These are phyloP conservation scores for Penicillium corylophilum DNA, from an alignment of 2,329 filamentous ascomycete species.

Conservation along the genomic window DNA sequence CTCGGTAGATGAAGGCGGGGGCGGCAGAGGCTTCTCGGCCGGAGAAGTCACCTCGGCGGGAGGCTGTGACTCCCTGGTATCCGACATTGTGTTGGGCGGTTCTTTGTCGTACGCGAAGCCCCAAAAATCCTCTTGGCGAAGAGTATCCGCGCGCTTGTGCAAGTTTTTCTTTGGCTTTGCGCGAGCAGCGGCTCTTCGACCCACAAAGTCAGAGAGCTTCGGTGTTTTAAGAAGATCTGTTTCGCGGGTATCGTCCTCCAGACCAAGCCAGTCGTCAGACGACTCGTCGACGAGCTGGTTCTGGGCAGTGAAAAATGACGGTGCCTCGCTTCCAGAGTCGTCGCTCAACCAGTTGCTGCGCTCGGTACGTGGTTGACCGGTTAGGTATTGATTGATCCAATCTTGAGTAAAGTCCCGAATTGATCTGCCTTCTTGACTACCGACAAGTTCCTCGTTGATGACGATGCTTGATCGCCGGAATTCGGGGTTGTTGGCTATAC, in stretches of 20 bases:
- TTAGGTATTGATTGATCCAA: constrained; percentile 83
- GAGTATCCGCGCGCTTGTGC: constrained; percentile 43
- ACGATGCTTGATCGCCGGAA: constrained; percentile 30
- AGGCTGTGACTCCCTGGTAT: constrained; percentile 25
- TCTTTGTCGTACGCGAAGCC: constrained; percentile 46
- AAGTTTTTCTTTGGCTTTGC: constrained; percentile 32
- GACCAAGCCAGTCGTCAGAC: constrained; percentile 46
- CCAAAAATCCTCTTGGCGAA: constrained; percentile 47
- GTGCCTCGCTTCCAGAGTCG: constrained; percentile 70
- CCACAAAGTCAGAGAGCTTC: constrained; percentile 38
- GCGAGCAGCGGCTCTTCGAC: constrained; percentile 25
- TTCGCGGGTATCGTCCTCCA: constrained; percentile 40
- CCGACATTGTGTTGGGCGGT: constrained; percentile 35
- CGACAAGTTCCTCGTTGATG: constrained; percentile 27
- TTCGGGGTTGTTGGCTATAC: constrained; percentile 27
- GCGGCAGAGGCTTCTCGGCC: constrained; percentile 44
- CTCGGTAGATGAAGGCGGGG: constrained; percentile 28
- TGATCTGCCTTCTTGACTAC: constrained; percentile 32
- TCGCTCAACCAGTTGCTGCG: constrained; percentile 82
- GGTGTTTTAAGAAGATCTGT: constrained; percentile 43
- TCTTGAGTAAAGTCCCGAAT: constrained; percentile 69
- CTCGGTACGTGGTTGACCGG: constrained; percentile 67
- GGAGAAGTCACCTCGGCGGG: constrained; percentile 25
- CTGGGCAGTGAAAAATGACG: constrained; percentile 54
- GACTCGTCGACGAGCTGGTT: constrained; percentile 43